Evolutionary conservation across 441 rosid genomes (phyloP), one percentile per base, ranked within the genome.

Genomic region (Macaranga tanarius): DNA sequence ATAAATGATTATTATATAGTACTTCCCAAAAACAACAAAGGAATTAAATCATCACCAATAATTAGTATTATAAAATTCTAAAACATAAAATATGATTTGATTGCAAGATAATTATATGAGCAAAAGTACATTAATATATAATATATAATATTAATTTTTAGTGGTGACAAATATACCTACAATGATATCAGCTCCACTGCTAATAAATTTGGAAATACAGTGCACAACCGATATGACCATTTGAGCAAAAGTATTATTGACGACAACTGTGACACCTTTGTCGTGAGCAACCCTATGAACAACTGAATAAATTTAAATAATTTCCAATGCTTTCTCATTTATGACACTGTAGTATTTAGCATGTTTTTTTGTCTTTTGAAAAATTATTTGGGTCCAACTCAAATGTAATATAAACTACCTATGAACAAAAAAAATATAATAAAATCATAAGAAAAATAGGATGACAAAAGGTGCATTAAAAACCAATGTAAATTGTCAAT

Each of bases 351-450:
- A 79, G 83, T 92, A 95, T 75, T 92, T 93, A 62, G 97, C 97
- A 13, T 96, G 91, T 20, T 90, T 92, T n/a, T 71, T 60, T 76
- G 62, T 95, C 99, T 83, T 95, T 95, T 81, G 91, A 83, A 77
- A 92, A 95, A 81, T 97, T 91, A 66, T 86, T 95, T 98, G 2
- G 99, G 98, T 80, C 99, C 98, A 69, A 95, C 98, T 83, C 98
- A 97, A 71, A 98, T 98, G 80, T 91, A 95, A 80, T 92, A 97
- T 96, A 92, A 86, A 69, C 97, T 94, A 78, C 47, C n/a, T 64
- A 67, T 57, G 69, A 71, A 66, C 34, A 2, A 31, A 16, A 15
- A 55, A 38, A 65, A 20, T 45, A 10, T n/a, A n/a, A n/a, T 54
- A 72, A 25, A 62, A 26, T 11, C 0, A 57, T 61, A 50, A 55